These are phyloP conservation scores for Carex kokanica DNA, from an alignment of 176 grass and related monocot genomes.

Conservation along the genomic window DNA sequence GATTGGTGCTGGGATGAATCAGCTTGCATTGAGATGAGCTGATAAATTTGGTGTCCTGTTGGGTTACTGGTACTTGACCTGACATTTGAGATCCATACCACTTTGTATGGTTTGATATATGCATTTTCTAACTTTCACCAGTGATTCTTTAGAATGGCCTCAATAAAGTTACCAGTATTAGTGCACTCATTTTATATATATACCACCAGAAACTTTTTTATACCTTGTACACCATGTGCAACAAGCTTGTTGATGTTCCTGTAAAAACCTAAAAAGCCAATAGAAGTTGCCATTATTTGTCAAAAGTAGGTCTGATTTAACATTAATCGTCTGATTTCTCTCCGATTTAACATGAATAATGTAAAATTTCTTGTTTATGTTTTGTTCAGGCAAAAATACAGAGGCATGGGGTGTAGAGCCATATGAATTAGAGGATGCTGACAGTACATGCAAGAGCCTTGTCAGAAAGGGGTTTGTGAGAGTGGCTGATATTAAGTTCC, in stretches of 20 bases:
- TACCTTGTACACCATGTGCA: neutral
- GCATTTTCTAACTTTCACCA: neutral
- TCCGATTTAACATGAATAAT: neutral
- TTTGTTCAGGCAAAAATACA: slow-evolving; percentile 37
- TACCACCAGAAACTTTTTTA: neutral
- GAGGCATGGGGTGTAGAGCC: slow-evolving; percentile 95
- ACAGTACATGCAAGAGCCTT: slow-evolving; percentile 89
- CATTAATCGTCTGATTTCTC: neutral
- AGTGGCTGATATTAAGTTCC: slow-evolving; percentile 80
- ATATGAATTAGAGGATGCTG: slow-evolving; percentile 94
- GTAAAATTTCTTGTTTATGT: neutral
- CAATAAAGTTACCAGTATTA: neutral
- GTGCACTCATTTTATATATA: neutral
- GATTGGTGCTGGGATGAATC: neutral
- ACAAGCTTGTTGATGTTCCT: neutral
- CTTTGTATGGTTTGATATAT: neutral
- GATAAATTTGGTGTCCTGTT: neutral
- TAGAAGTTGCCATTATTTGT: neutral
- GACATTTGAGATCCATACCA: neutral
- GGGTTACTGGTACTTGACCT: neutral
- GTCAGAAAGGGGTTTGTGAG: slow-evolving; percentile 95
- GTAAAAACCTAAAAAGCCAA: neutral
- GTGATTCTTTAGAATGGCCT: neutral
- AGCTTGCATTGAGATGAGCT: neutral
- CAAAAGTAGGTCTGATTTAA: neutral